Evolutionary conservation across 2,329 filamentous ascomycete species (phyloP).

Genomic region (Aspergillus neotritici): DNA sequence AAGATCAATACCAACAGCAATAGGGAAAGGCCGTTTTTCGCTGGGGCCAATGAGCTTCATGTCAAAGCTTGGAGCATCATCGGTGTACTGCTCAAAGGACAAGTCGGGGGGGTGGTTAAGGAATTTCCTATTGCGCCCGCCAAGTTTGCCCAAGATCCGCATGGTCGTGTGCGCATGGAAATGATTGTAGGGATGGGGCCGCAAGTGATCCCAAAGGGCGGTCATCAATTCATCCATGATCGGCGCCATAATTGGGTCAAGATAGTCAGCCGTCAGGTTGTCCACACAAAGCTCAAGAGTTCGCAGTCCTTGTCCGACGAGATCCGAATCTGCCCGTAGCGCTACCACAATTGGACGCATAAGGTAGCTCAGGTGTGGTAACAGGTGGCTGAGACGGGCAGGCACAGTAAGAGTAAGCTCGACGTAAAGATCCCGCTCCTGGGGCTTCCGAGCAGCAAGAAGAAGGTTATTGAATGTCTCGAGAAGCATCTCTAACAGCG

Average conservation of each 20-base stretch:
- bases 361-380: slow-evolving; percentile 91
- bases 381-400: slow-evolving; percentile 83
- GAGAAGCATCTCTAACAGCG: slow-evolving; percentile 91
- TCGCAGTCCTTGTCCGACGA: slow-evolving; percentile 87
- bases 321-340: slow-evolving; percentile 79
- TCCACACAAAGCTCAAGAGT: slow-evolving; percentile 96
- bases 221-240: slow-evolving; percentile 99
- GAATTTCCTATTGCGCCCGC: slow-evolving; percentile 91
- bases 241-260: slow-evolving; percentile 98
- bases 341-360: slow-evolving; percentile 98
- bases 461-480: slow-evolving; percentile 95
- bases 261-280: slow-evolving; percentile 93
- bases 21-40: slow-evolving; percentile 80
- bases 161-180: slow-evolving; percentile 98
- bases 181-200: slow-evolving; percentile 90
- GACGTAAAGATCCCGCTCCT: slow-evolving; percentile 91
- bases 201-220: slow-evolving; percentile 90
- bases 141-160: slow-evolving; percentile 92
- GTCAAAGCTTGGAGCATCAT: slow-evolving; percentile 83
- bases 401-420: slow-evolving; percentile 95
- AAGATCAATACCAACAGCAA: slow-evolving; percentile 77
- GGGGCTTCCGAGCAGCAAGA: slow-evolving; percentile 79
- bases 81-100: slow-evolving; percentile 74
- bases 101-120: slow-evolving; percentile 85
- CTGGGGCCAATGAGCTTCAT: slow-evolving; percentile 84